A percentile compares a stretch with the other conserved stretches of the same genome.
Evolutionary conservation across 2,329 filamentous ascomycete genomes (phyloP).

Genomic region (Mycosphaerelloides madeirae): DNA sequence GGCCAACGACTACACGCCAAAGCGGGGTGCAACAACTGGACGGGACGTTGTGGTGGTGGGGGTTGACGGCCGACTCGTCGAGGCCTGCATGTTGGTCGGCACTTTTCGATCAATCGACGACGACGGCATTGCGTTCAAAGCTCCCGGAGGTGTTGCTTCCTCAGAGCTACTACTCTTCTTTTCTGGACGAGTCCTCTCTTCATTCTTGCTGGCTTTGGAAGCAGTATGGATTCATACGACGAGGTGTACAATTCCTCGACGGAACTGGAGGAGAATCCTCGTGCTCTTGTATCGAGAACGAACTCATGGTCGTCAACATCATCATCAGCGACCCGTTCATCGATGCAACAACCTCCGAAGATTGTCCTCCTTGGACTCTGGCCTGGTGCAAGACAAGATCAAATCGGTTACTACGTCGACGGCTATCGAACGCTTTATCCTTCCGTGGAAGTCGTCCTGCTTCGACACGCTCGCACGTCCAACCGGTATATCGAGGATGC

Average conservation of each 20-base stretch:
- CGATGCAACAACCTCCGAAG: slow-evolving; percentile 17
- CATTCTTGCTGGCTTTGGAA: too few relatives aligned
- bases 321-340: background rate
- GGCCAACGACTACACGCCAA: too few relatives aligned
- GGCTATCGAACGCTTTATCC: slow-evolving; percentile 27
- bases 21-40: too few relatives aligned
- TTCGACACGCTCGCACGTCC: slow-evolving; percentile 16
- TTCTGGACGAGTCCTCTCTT: too few relatives aligned
- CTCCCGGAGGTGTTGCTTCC: too few relatives aligned
- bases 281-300: slow-evolving; percentile 7
- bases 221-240: too few relatives aligned
- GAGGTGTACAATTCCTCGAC: slow-evolving; percentile 1
- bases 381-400: slow-evolving; percentile 23
- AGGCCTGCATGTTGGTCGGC: too few relatives aligned
- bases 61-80: too few relatives aligned
- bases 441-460: slow-evolving; percentile 19
- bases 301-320: slow-evolving; percentile 12
- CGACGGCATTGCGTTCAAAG: too few relatives aligned
- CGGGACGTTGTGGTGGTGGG: too few relatives aligned
- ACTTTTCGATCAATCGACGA: too few relatives aligned
- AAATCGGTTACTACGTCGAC: slow-evolving; percentile 24
- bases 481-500: slow-evolving; percentile 10
- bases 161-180: too few relatives aligned
- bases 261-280: slow-evolving; percentile 1
- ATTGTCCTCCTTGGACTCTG: slow-evolving; percentile 25